Conservation (phyloP, 306 rosid species). For the Cyamopsis tetragonoloba region DNA sequence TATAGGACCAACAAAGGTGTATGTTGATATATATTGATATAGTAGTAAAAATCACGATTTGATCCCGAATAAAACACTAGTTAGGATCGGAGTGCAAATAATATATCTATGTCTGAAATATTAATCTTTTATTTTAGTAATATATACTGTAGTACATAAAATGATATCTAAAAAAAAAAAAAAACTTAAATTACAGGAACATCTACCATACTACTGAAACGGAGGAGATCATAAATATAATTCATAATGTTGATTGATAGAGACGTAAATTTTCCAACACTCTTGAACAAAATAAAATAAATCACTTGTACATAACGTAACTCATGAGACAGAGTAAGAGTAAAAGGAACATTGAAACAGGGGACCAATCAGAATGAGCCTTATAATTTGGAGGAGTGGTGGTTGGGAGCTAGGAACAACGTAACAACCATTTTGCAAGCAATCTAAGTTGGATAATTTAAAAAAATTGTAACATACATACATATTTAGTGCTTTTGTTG, state of each 20-base stretch:
- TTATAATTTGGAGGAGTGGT: constrained; percentile 9
- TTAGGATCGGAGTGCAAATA: no score
- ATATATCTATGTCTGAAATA: no score
- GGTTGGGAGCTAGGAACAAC: no score
- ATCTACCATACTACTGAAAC: not conserved
- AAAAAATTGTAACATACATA: constrained; percentile 2
- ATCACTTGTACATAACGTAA: constrained; percentile 26
- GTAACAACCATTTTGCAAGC: constrained; percentile 3
- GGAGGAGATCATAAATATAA: constrained; percentile 5
- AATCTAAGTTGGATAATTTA: constrained; percentile 10
- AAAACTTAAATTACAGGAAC: no score
- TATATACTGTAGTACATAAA: no score
- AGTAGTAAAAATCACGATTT: no score
- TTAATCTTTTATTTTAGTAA: no score
- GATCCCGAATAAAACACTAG: no score
- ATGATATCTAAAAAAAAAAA: no score
- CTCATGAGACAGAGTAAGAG: constrained; percentile 15
- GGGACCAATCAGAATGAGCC: constrained; percentile 25
- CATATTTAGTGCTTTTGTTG: constrained; percentile 27
- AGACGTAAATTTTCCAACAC: constrained; percentile 4
- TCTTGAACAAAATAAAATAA: constrained; percentile 14
- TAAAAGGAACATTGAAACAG: constrained; percentile 16
- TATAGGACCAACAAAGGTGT: no score
- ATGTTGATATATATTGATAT: no score
- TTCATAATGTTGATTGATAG: not conserved